phyloP scores from a whole-genome alignment of 768 basidiomycete genomes.

The Pleurotus cornucopiae region DNA sequence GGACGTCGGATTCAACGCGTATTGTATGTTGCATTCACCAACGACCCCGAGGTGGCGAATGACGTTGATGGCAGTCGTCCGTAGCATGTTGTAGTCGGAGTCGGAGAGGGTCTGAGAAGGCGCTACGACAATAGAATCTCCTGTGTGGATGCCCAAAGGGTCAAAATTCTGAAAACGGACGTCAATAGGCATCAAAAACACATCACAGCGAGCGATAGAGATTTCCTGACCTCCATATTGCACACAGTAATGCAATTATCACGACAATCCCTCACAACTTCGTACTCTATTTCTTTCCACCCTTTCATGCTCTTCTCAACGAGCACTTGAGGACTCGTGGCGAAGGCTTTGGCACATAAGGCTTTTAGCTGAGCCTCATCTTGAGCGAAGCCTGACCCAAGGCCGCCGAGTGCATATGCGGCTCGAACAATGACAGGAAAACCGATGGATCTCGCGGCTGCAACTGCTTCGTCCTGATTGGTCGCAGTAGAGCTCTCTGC shows the following conservation, averaged over 20 bases:
- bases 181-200: neutral
- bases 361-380: constrained; percentile 85
- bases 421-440: constrained; percentile 97
- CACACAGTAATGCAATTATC: constrained; percentile 99
- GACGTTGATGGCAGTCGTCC: constrained; percentile 96
- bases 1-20: constrained; percentile 92
- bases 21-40: constrained; percentile 99
- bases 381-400: constrained; percentile 96
- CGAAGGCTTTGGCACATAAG: constrained; percentile 92
- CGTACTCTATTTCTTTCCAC: constrained; percentile 99
- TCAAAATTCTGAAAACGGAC: constrained; percentile 80
- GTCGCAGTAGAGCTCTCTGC: constrained; percentile 87
- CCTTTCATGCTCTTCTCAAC: constrained; percentile 99
- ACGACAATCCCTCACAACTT: constrained; percentile 95
- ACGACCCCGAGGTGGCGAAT: constrained; percentile 98
- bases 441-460: constrained; percentile 80
- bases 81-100: constrained; percentile 98
- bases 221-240: constrained; percentile 91
- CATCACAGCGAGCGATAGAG: neutral
- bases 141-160: constrained; percentile 96
- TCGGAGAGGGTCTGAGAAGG: constrained; percentile 99
- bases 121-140: constrained; percentile 97
- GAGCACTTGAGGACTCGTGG: constrained; percentile 96
- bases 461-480: constrained; percentile 78
- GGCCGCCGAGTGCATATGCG: constrained; percentile 92